Evolutionary conservation across 805 yeast genomes (phyloP), one percentile per base, ranked within the genome.

Genomic region (Wickerhamomyces xylosicus): DNA sequence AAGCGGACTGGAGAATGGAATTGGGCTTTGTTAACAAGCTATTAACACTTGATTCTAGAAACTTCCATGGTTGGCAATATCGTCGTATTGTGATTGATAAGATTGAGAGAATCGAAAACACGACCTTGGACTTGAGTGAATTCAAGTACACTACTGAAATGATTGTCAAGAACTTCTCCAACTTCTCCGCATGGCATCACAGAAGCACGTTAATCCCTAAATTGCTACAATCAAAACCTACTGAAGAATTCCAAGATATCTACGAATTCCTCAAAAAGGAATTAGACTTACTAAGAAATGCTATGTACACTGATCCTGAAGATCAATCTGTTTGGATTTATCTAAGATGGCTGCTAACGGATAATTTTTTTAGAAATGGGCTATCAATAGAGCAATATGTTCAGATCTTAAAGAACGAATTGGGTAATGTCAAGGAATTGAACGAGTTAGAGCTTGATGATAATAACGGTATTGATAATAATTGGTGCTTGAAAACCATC

Each of bases 21-120:
- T 59, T 92, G 50, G 66, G 59, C 1, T 67, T 87, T 8, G 89
- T 85, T 1, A 73, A 72, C 42, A 77, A 76, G 50, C 62, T 92
- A 49, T 66, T 90, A 38, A 68, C 70, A 19, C 57, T 72, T 37
- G 98, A 92, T 54, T 67, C 83, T 15, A 71, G 98, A 49, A 92
- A 92, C 56, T 92, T 71, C 58, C 97, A 89, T 57, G 97, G 95
- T 2, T 90, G 98, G 98, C 86, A 84, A 36, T 92, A 92, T 57
- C 67, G 98, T 52, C 67, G 97, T 41, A 72, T 73, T 40, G 75
- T 92, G 6, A 73, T 85, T 4, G 52, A 54, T 4, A 59, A 52
- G 19, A 48, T 63, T 31, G 64, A 60, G 28, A 31, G 37, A 8
- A 27, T 46, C 9, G 47, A 55, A 0, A 56, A 53, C 1, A 36